A percentile compares a stretch with the other conserved stretches of the same genome.
phyloP scores from a whole-genome alignment of 2,329 filamentous ascomycete genomes.

The Chaetomium globosum region DNA sequence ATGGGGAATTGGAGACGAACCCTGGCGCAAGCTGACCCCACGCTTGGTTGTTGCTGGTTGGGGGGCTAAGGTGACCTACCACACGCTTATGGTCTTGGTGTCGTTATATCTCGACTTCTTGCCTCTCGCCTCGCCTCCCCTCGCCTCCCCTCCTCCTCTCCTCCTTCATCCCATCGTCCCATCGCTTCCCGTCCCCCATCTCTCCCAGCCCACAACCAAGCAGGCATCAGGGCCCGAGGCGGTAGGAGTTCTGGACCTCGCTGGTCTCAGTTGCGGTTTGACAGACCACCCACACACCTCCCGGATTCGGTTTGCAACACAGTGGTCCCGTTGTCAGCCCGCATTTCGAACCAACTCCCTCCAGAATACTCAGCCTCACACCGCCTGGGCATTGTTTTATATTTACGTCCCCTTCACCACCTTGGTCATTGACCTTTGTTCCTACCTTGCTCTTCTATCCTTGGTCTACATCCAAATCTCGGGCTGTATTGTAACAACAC shows the following conservation, averaged over 20 bases:
- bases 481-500: neutral
- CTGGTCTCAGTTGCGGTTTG: constrained; percentile 13
- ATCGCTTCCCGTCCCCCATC: neutral
- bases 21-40: constrained; percentile 1
- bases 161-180: neutral
- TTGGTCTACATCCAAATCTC: neutral
- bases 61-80: neutral
- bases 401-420: neutral
- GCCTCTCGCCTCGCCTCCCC: neutral
- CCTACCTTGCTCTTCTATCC: neutral
- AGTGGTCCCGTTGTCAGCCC: neutral
- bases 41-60: neutral
- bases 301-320: constrained; percentile 7
- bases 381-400: neutral
- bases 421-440: neutral
- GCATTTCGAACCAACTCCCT: neutral
- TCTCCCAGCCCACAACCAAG: constrained; percentile 3
- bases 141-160: neutral
- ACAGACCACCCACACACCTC: neutral
- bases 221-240: constrained; percentile 12
- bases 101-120: constrained; percentile 12
- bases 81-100: neutral
- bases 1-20: neutral
- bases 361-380: neutral
- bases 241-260: constrained; percentile 6